These are phyloP conservation scores for Agrocybe pediades DNA, from an alignment of 768 basidiomycete species.

Conservation along the genomic window DNA sequence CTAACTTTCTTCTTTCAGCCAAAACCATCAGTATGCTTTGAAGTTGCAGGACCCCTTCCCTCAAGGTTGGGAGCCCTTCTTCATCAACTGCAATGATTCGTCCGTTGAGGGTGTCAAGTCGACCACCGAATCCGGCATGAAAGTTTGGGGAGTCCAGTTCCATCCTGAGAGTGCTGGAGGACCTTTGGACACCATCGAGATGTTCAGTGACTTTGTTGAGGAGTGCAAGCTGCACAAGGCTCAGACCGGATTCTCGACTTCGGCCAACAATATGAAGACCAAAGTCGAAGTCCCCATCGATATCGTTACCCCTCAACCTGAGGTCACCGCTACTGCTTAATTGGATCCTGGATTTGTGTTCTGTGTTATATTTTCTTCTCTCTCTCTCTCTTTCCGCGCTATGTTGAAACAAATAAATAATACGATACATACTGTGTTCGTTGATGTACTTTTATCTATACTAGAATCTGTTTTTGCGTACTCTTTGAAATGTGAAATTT, in stretches of 20 bases:
- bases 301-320: slow-evolving; percentile 22
- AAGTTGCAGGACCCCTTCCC: slow-evolving; percentile 95
- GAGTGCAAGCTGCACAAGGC: slow-evolving; percentile 72
- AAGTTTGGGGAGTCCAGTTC: slow-evolving; percentile 98
- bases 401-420: not conserved
- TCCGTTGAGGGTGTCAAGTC: slow-evolving; percentile 99
- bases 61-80: slow-evolving; percentile 96
- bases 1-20: slow-evolving; percentile 42
- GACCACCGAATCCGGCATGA: slow-evolving; percentile 84
- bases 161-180: slow-evolving; percentile 98
- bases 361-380: not conserved
- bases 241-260: slow-evolving; percentile 21
- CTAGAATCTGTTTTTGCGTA: not conserved
- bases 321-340: slow-evolving; percentile 31
- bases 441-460: not conserved
- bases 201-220: slow-evolving; percentile 91
- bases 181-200: slow-evolving; percentile 99
- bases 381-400: not conserved
- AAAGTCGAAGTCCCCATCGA: slow-evolving; percentile 24
- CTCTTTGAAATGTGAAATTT: not conserved
- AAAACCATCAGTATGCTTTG: slow-evolving; percentile 99
- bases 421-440: not conserved
- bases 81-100: slow-evolving; percentile 99
- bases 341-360: slow-evolving; percentile 2
- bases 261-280: slow-evolving; percentile 8